Evolutionary conservation across 805 yeast genomes (phyloP).

Genomic region (Blastobotrys mokoenaii): DNA sequence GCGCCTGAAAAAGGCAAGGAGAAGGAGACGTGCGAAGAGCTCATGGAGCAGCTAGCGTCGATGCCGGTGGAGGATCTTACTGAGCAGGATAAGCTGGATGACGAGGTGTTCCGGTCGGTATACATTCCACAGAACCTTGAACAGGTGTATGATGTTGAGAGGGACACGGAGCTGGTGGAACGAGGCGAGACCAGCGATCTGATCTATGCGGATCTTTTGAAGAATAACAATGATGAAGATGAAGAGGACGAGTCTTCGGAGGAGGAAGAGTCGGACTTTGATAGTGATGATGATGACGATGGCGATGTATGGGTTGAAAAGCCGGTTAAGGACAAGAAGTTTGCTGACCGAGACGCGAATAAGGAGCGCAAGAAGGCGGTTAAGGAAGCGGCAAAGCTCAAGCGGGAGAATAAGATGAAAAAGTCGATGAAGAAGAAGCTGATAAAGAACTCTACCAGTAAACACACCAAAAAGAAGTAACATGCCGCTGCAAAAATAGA

Average conservation of each 20-base stretch:
- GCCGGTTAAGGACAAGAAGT: slow-evolving; percentile 53
- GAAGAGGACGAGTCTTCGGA: too few species aligned
- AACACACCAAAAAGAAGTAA: slow-evolving; percentile 4
- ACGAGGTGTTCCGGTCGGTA: slow-evolving; percentile 79
- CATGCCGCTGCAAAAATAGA: not conserved
- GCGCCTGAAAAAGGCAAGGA: slow-evolving; percentile 21
- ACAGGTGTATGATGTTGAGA: slow-evolving; percentile 46
- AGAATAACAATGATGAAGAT: slow-evolving; percentile 2
- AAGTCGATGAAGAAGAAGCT: slow-evolving; percentile 75
- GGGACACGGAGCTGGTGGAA: slow-evolving; percentile 65
- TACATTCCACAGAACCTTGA: slow-evolving; percentile 64
- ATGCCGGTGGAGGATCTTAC: slow-evolving; percentile 24
- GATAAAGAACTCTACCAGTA: slow-evolving; percentile 41
- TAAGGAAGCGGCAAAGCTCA: slow-evolving; percentile 72
- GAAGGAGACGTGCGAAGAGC: slow-evolving; percentile 27
- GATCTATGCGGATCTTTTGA: slow-evolving; percentile 33
- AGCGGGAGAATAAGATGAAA: slow-evolving; percentile 73
- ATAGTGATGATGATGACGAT: slow-evolving; percentile 28
- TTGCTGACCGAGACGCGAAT: slow-evolving; percentile 70
- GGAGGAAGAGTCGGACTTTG: slow-evolving; percentile 26
- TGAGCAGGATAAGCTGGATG: slow-evolving; percentile 52
- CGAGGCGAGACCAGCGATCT: slow-evolving; percentile 77
- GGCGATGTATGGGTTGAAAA: slow-evolving; percentile 40
- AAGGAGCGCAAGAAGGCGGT: slow-evolving; percentile 65
- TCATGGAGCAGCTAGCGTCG: slow-evolving; percentile 18